Conservation (phyloP, 495 filamentous ascomycete species). For the Tuber microsphaerosporum region DNA sequence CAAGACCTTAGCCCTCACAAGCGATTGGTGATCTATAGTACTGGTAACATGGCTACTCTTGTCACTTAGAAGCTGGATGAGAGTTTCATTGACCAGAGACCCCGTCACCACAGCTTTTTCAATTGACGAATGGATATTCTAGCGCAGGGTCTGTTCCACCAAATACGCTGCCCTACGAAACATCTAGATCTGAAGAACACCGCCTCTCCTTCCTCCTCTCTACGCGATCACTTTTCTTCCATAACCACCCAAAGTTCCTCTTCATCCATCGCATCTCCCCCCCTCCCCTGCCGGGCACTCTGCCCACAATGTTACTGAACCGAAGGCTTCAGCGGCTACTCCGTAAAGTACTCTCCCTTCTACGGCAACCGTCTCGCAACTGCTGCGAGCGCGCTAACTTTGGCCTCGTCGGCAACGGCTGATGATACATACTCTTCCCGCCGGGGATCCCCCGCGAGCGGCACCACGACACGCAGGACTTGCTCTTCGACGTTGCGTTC, state of each 20-base stretch:
- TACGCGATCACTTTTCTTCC: neutral
- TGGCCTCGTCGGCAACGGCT: slow-evolving; percentile 91
- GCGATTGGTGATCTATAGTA: neutral
- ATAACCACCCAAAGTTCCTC: neutral
- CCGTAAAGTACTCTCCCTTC: slow-evolving; percentile 95
- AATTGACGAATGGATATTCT: neutral
- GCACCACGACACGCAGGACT: slow-evolving; percentile 93
- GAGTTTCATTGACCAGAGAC: neutral
- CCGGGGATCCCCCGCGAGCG: slow-evolving; percentile 77
- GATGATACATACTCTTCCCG: slow-evolving; percentile 71
- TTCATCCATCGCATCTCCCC: slow-evolving; percentile 1
- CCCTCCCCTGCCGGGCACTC: neutral
- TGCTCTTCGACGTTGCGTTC: slow-evolving; percentile 88
- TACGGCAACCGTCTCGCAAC: slow-evolving; percentile 90
- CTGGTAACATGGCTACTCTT: neutral
- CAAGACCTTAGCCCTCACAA: neutral
- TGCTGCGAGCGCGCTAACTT: slow-evolving; percentile 80
- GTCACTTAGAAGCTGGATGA: neutral
- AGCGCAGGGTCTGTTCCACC: neutral
- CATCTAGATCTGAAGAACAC: neutral
- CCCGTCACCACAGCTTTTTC: neutral
- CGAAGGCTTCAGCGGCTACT: slow-evolving; percentile 85
- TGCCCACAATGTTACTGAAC: slow-evolving; percentile 77
- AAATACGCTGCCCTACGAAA: neutral
- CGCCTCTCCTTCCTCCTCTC: neutral